Percentiles rank a stretch among this genome's conserved stretches.
Evolutionary conservation across 176 grass and related monocot genomes (phyloP).

Genomic region (Oryza brachyantha): DNA sequence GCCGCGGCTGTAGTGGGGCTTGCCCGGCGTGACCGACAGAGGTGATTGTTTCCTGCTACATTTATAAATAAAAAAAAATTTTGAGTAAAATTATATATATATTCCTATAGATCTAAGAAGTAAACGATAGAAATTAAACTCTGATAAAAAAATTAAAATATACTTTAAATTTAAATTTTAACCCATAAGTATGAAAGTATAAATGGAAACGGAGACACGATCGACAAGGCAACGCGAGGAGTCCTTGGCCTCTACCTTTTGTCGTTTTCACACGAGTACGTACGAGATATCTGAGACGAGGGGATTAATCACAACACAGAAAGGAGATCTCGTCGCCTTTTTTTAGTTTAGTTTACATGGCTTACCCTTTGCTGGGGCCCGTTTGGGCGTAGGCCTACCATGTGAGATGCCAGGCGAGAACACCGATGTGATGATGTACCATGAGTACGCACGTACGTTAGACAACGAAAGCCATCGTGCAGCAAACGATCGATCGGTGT

Average conservation of each 20-base stretch:
- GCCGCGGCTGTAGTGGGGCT: neutral
- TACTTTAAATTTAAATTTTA: too few relatives aligned
- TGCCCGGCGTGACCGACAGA: too few relatives aligned
- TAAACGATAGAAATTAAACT: too few relatives aligned
- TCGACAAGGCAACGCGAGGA: neutral
- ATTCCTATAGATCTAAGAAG: too few relatives aligned
- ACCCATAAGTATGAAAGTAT: too few relatives aligned
- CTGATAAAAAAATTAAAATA: too few relatives aligned
- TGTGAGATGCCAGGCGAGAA: conserved; percentile 26
- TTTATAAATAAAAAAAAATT: too few relatives aligned
- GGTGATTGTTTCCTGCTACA: too few relatives aligned
- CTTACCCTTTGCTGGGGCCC: neutral
- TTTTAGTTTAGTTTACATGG: too few relatives aligned
- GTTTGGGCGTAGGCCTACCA: conserved; percentile 29
- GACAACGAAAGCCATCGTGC: neutral
- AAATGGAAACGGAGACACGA: too few relatives aligned
- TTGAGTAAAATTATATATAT: too few relatives aligned
- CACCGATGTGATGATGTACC: neutral
- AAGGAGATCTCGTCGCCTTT: neutral
- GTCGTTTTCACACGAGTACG: neutral
- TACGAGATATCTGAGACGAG: neutral
- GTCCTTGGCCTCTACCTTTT: neutral
- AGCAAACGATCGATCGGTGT: neutral
- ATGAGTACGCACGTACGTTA: neutral
- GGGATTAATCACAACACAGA: neutral